Evolutionary conservation across 2,329 filamentous ascomycete genomes (phyloP).

Genomic region (Sodiomyces alkalinus): DNA sequence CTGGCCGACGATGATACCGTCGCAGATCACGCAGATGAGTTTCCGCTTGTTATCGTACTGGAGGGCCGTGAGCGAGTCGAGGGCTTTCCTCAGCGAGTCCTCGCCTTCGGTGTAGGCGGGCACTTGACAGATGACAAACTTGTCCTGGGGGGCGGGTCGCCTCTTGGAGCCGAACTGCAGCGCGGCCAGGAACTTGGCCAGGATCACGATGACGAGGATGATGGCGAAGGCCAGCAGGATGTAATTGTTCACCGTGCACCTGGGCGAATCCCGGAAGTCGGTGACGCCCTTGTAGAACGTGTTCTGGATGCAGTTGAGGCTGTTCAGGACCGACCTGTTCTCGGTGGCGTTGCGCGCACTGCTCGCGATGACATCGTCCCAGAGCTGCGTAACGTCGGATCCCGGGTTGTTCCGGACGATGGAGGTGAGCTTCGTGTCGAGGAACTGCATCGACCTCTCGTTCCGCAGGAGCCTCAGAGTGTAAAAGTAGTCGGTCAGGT

Average conservation of each 20-base stretch:
- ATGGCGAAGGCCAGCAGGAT: slow-evolving; percentile 79
- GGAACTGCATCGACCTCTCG: slow-evolving; percentile 45
- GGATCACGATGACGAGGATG: slow-evolving; percentile 64
- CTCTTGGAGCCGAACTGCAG: slow-evolving; percentile 88
- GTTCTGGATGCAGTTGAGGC: slow-evolving; percentile 67
- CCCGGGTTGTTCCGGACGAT: slow-evolving; percentile 65
- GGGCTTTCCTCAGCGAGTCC: slow-evolving; percentile 79
- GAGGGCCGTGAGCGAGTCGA: slow-evolving; percentile 86
- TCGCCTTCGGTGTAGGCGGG: slow-evolving; percentile 97
- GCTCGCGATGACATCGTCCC: slow-evolving; percentile 37
- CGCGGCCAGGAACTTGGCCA: slow-evolving; percentile 81
- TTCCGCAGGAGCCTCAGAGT: slow-evolving; percentile 48
- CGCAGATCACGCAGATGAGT: slow-evolving; percentile 89
- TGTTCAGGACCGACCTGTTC: slow-evolving; percentile 40
- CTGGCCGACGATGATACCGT: slow-evolving; percentile 90
- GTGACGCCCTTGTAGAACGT: slow-evolving; percentile 69
- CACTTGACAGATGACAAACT: slow-evolving; percentile 97
- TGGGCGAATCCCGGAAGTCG: slow-evolving; percentile 66
- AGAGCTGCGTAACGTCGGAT: slow-evolving; percentile 55
- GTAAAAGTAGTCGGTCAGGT: slow-evolving; percentile 83
- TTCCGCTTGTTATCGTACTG: slow-evolving; percentile 98
- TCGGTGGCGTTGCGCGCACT: slow-evolving; percentile 35
- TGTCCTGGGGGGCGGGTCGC: slow-evolving; percentile 81
- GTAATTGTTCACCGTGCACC: slow-evolving; percentile 82
- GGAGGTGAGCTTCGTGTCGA: slow-evolving; percentile 51